Percentiles rank a stretch among this genome's conserved stretches.
phyloP scores from a whole-genome alignment of 2,329 filamentous ascomycete species.

The Simplicillium aogashimaense region DNA sequence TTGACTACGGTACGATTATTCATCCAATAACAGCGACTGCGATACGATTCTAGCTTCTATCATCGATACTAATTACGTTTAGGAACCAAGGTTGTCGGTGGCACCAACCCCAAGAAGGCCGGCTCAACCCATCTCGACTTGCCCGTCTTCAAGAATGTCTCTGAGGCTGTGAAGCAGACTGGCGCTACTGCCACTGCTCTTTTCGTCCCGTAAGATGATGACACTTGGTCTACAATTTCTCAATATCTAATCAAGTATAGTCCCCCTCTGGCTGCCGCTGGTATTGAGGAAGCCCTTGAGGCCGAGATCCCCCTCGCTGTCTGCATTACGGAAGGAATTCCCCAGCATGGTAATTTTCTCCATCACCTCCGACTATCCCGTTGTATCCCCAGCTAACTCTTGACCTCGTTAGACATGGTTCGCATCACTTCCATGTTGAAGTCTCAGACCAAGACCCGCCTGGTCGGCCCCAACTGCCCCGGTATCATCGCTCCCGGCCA shows the following conservation, averaged over 20 bases:
- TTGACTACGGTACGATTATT: slow-evolving; percentile 78
- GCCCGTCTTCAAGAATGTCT: slow-evolving; percentile 86
- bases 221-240: slow-evolving; percentile 3
- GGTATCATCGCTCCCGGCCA: slow-evolving; percentile 91
- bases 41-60: not conserved
- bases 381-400: slow-evolving; percentile 8
- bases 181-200: slow-evolving; percentile 87
- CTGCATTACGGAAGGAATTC: slow-evolving; percentile 96
- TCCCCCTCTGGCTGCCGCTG: slow-evolving; percentile 80
- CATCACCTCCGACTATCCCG: slow-evolving; percentile 1
- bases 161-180: slow-evolving; percentile 80
- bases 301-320: slow-evolving; percentile 93
- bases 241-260: slow-evolving; percentile 38
- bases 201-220: slow-evolving; percentile 72
- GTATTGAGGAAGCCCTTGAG: slow-evolving; percentile 92
- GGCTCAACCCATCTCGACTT: slow-evolving; percentile 80
- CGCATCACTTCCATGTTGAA: slow-evolving; percentile 97
- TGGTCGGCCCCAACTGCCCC: slow-evolving; percentile 96
- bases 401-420: slow-evolving; percentile 69
- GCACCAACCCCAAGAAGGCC: slow-evolving; percentile 98
- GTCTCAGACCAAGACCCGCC: slow-evolving; percentile 91
- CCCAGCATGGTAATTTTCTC: slow-evolving; percentile 70
- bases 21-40: not conserved
- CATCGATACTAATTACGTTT: slow-evolving; percentile 5
- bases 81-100: slow-evolving; percentile 96